phyloP scores from a whole-genome alignment of 108 stramenopile species.

The Schizochytrium sp. region DNA sequence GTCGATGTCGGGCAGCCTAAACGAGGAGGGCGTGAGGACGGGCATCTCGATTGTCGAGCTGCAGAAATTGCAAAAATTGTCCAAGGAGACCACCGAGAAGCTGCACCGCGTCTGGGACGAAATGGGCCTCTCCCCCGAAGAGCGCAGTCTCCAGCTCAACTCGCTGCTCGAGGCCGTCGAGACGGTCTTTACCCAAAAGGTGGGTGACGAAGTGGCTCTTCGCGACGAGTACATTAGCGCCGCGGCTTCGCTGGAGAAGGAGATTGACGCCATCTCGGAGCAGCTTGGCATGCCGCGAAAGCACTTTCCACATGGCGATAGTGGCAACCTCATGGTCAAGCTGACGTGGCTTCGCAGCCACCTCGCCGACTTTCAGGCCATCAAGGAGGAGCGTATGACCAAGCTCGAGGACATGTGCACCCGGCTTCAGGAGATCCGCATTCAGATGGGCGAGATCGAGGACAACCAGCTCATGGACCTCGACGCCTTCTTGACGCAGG shows the following conservation, averaged over 20 bases:
- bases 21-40: neutral
- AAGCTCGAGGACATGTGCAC: neutral
- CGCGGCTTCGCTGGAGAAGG: neutral
- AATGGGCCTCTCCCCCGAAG: neutral
- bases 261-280: neutral
- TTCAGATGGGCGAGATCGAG: neutral
- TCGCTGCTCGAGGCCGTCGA: neutral
- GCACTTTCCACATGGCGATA: neutral
- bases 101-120: slow-evolving; percentile 15
- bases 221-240: slow-evolving; percentile 19
- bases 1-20: neutral
- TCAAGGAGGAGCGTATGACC: neutral
- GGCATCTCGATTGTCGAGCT: neutral
- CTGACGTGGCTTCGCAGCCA: neutral
- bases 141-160: neutral
- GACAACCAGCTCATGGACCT: neutral
- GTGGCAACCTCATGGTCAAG: neutral
- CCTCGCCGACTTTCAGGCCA: neutral
- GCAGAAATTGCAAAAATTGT: neutral
- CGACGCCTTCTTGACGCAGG: neutral
- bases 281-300: slow-evolving; percentile 8
- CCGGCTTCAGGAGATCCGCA: neutral
- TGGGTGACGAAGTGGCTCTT: neutral
- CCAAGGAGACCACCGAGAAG: neutral
- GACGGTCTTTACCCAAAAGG: neutral